Evolutionary conservation across 805 yeast species (phyloP), one percentile per base, ranked within the genome.

Genomic region (Saccharomycopsis fibuligera): DNA sequence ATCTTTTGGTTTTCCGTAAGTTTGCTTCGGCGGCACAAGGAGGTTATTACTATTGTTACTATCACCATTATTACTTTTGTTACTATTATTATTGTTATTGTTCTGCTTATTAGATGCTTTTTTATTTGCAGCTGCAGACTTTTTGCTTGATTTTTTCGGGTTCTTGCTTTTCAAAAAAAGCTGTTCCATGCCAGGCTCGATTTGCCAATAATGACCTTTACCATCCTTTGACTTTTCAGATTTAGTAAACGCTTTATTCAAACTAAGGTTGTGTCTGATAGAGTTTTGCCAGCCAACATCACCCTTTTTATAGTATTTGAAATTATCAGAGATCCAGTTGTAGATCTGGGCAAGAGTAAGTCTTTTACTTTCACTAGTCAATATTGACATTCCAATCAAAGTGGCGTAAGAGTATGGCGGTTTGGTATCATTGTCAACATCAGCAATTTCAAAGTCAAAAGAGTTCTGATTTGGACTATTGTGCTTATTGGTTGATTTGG

Each of bases 281-380:
- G 96, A 90, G 67, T 91, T 91, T 66, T 91, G 97, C 99, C 99
- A 91, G 24, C 97, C 96, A 9, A 87, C 84, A 57, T 88, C 96
- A 51, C 86, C 84, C 54, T 78, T 79, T 55, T 81, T 79, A 66
- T 93, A 93, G 62, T 83, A 91, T 54, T 73, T 76, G 64, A 90
- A 91, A 33, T 95, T 84, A 40, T 79, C 80, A 6, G 93, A 79
- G 39, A 91, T 93, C 99, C 99, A 91, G 57, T 72, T 74, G 68
- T 91, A 91, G 37, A 91, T 93, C 60, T 88, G 96, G 0, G 93
- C 75, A 46, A 85, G 66, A 2, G 95, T 85, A 36, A 89, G 72
- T 54, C 82, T 82, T 41, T 83, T 74, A 14, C 70, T 74, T 1
- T 82, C 81, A n/a, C 95, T 80, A 53, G 93, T 78, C 55, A 91